phyloP scores from a whole-genome alignment of 441 rosid genomes.

The Croton laevigatus region DNA sequence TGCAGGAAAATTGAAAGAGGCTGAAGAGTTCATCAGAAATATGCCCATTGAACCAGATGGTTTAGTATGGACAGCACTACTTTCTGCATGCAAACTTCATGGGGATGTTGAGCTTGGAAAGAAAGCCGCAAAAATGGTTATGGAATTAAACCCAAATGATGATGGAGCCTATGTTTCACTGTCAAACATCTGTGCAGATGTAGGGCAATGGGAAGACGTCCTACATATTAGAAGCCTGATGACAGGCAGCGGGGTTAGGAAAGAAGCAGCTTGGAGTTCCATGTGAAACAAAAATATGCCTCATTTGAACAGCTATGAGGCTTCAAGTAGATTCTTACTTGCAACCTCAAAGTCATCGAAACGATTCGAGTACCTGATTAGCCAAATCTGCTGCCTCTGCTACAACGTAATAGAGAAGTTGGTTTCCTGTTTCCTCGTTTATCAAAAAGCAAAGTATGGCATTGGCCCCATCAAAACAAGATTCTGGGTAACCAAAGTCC shows the following conservation, averaged over 20 bases:
- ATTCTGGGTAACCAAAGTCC: neutral
- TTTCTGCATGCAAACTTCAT: conserved; percentile 74
- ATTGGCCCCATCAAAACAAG: neutral
- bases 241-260: conserved; percentile 50
- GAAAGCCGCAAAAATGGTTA: conserved; percentile 54
- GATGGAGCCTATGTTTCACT: conserved; percentile 65
- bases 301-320: neutral
- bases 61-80: conserved; percentile 72
- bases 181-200: conserved; percentile 70
- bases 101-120: conserved; percentile 70
- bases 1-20: conserved; percentile 66
- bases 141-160: conserved; percentile 50
- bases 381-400: neutral
- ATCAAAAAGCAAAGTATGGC: neutral
- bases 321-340: neutral
- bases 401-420: neutral
- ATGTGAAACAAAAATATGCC: conserved; percentile 24
- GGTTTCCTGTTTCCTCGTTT: no score
- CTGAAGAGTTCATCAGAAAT: conserved; percentile 52
- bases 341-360: neutral
- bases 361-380: neutral
- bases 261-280: conserved; percentile 73
- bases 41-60: conserved; percentile 64
- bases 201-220: conserved; percentile 76
- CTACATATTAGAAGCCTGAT: conserved; percentile 50